phyloP scores from a whole-genome alignment of 192 early-diverging fungal genomes.

The Backusella psychrophila region DNA sequence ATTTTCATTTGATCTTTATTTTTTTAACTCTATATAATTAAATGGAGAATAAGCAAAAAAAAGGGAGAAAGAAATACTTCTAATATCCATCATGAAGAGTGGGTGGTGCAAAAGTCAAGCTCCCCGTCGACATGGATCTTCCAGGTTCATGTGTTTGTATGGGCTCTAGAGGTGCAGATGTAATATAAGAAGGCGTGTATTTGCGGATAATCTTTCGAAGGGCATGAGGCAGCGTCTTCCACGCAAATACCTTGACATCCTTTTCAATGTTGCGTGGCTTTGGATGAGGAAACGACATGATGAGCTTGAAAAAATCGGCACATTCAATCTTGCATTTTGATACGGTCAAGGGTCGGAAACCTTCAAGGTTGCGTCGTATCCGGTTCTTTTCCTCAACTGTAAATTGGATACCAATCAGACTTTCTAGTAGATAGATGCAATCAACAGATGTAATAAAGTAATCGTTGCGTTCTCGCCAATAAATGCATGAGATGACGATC shows the following conservation, averaged over 20 bases:
- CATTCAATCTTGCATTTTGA: slow-evolving; percentile 73
- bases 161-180: slow-evolving; percentile 26
- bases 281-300: slow-evolving; percentile 81
- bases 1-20: not conserved
- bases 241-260: slow-evolving; percentile 84
- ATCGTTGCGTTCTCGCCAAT: slow-evolving; percentile 70
- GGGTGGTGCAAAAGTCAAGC: not conserved
- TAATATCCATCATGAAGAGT: not conserved
- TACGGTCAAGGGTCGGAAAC: slow-evolving; percentile 74
- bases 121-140: not conserved
- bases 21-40: not conserved
- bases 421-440: slow-evolving; percentile 73
- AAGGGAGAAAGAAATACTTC: not conserved
- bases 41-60: not conserved
- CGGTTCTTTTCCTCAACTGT: slow-evolving; percentile 85
- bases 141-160: slow-evolving; percentile 29
- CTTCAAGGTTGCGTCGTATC: slow-evolving; percentile 82
- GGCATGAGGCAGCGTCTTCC: slow-evolving; percentile 65
- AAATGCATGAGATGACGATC: slow-evolving; percentile 81
- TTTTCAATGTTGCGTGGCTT: slow-evolving; percentile 87
- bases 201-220: slow-evolving; percentile 80
- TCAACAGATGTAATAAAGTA: slow-evolving; percentile 81
- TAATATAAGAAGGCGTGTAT: slow-evolving; percentile 56
- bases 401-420: slow-evolving; percentile 70
- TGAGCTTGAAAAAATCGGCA: slow-evolving; percentile 72